These are phyloP conservation scores for Phyllostachys edulis DNA, from an alignment of 176 grass and related monocot genomes.

Conservation along the genomic window DNA sequence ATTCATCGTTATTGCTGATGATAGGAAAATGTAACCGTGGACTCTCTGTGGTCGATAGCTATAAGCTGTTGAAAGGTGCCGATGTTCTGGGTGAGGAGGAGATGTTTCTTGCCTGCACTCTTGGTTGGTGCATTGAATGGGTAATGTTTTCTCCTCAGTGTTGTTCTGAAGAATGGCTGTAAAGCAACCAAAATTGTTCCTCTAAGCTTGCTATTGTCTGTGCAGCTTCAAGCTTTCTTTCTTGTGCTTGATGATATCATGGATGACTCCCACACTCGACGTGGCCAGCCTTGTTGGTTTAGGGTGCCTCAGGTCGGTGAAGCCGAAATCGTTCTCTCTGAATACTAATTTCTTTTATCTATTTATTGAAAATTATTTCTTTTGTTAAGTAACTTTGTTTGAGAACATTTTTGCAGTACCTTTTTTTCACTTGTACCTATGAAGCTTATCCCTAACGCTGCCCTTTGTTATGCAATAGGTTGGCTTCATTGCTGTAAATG, in stretches of 20 bases:
- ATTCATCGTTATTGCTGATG: not conserved
- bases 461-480: conserved; percentile 50
- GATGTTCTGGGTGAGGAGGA: conserved; percentile 62
- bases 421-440: not conserved
- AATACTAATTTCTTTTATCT: not conserved
- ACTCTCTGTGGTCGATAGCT: conserved; percentile 84
- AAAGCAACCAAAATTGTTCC: conserved; percentile 10
- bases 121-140: conserved; percentile 99
- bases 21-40: conserved; percentile 80
- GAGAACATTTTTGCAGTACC: not conserved
- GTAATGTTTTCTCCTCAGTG: conserved; percentile 21
- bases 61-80: conserved; percentile 70
- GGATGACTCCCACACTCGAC: conserved; percentile 85
- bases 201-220: conserved; percentile 18
- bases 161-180: not conserved
- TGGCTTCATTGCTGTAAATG: conserved; percentile 85
- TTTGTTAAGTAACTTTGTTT: not conserved
- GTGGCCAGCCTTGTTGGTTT: conserved; percentile 87
- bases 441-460: not conserved
- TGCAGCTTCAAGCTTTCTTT: conserved; percentile 96
- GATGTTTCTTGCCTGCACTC: conserved; percentile 64
- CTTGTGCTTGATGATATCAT: conserved; percentile 99
- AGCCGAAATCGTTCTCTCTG: conserved; percentile 10
- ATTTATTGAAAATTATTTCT: not conserved
- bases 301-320: conserved; percentile 65